Percentiles rank a stretch among this genome's conserved stretches.
phyloP scores from a whole-genome alignment of 2,329 filamentous ascomycete species.

The Verticillium isaacii region DNA sequence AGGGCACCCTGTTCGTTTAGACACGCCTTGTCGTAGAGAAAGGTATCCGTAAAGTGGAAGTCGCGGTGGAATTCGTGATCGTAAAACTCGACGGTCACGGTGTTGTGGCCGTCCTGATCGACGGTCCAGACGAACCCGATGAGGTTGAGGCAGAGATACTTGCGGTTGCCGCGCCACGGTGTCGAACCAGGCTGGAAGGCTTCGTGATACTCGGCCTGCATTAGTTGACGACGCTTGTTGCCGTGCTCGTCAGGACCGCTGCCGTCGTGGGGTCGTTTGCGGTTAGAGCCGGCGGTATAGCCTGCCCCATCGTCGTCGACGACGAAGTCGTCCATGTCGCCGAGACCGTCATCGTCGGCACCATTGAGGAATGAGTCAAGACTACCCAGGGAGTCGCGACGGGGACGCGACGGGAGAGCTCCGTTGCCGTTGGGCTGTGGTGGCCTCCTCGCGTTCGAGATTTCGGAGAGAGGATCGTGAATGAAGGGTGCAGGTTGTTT shows the following conservation, averaged over 20 bases:
- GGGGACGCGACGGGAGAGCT: constrained; percentile 26
- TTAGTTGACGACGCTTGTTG: constrained; percentile 45
- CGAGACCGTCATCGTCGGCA: constrained; percentile 37
- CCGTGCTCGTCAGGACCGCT: constrained; percentile 39
- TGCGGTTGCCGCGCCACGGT: constrained; percentile 89
- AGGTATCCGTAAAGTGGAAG: constrained; percentile 97
- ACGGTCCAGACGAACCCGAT: constrained; percentile 97
- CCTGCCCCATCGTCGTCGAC: constrained; percentile 93
- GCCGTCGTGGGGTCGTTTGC: constrained; percentile 35
- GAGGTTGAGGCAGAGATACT: constrained; percentile 89
- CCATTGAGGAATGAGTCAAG: constrained; percentile 77
- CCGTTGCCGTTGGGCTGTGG: constrained; percentile 26
- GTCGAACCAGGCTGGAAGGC: constrained; percentile 93
- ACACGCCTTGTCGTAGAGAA: constrained; percentile 93
- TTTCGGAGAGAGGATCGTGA: constrained; percentile 70
- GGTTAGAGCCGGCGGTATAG: constrained; percentile 58
- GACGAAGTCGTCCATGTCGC: constrained; percentile 73
- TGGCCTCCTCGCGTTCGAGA: constrained; percentile 59
- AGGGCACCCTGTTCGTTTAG: constrained; percentile 79
- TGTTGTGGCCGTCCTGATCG: constrained; percentile 88
- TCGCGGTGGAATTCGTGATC: constrained; percentile 88
- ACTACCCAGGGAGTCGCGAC: constrained; percentile 66
- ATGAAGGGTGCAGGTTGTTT: constrained; percentile 79
- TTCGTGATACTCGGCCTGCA: constrained; percentile 67
- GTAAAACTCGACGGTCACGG: constrained; percentile 95